phyloP scores from a whole-genome alignment of 2,329 filamentous ascomycete genomes.

The Stemphylium beticola region DNA sequence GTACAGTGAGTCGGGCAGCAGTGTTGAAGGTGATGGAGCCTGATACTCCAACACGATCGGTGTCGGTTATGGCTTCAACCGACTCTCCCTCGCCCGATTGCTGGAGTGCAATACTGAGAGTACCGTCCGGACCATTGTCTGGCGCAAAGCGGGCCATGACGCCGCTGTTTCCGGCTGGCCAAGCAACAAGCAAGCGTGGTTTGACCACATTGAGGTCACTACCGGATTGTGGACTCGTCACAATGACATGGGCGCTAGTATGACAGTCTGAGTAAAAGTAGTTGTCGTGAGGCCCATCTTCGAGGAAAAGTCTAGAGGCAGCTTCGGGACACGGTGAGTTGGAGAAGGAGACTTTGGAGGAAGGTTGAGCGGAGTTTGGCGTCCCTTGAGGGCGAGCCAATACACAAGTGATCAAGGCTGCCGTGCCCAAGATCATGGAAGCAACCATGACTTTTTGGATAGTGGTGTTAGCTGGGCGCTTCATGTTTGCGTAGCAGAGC shows the following conservation, averaged over 20 bases:
- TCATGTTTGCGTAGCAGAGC: background rate
- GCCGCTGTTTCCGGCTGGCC: conserved; percentile 71
- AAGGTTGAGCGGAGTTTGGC: background rate
- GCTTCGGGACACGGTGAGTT: conserved; percentile 14
- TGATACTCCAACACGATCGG: conserved; percentile 58
- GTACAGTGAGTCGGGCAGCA: conserved; percentile 61
- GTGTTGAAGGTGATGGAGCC: conserved; percentile 63
- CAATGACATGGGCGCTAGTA: conserved; percentile 63
- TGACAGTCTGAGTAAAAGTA: conserved; percentile 72
- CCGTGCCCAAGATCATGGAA: background rate
- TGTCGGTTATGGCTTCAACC: conserved; percentile 55
- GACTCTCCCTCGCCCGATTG: conserved; percentile 55
- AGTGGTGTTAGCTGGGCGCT: background rate
- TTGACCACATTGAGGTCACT: conserved; percentile 63
- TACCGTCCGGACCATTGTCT: conserved; percentile 60
- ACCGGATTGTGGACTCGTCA: conserved; percentile 62
- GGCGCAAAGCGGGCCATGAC: conserved; percentile 64
- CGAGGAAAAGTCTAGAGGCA: conserved; percentile 51
- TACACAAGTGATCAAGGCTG: background rate
- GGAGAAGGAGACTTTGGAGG: background rate
- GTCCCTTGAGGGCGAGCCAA: background rate
- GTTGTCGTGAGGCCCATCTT: conserved; percentile 66
- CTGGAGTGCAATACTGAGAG: conserved; percentile 59
- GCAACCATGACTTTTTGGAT: background rate
- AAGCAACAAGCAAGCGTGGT: conserved; percentile 65